These are phyloP conservation scores for Sanguinoderma infundibulare DNA, from an alignment of 1,284 basidiomycete species.

Conservation along the genomic window DNA sequence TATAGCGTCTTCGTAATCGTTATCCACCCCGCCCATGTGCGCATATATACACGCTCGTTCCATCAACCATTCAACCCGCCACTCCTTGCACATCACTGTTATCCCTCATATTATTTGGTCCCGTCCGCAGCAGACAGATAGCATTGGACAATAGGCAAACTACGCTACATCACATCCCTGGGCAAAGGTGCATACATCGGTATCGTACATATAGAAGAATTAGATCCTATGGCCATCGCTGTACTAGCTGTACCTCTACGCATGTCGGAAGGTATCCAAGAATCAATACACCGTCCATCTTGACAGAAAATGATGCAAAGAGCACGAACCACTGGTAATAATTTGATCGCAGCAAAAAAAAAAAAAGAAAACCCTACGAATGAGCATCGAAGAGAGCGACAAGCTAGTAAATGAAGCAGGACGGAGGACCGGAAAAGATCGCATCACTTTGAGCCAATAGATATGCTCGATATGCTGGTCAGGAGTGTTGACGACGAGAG, in stretches of 20 bases:
- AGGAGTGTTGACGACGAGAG: slow-evolving; percentile 9
- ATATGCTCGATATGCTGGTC: slow-evolving; percentile 18
- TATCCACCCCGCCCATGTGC: background rate
- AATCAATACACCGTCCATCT: background rate
- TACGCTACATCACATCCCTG: background rate
- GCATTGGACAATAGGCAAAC: background rate
- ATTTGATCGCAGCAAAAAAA: background rate
- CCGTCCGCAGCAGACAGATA: background rate
- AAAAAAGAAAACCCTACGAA: background rate
- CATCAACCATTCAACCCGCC: background rate
- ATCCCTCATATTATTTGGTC: background rate
- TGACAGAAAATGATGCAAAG: background rate
- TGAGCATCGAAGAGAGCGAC: too few species aligned
- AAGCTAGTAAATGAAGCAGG: too few species aligned
- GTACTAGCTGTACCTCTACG: background rate
- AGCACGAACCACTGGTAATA: background rate
- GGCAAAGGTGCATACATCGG: background rate
- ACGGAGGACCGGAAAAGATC: background rate
- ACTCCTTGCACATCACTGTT: background rate
- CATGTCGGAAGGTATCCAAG: background rate
- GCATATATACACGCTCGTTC: background rate
- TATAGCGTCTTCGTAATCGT: background rate
- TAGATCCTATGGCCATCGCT: background rate
- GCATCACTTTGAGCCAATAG: slow-evolving; percentile 4
- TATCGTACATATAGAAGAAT: background rate